Evolutionary conservation across 1,284 basidiomycete species (phyloP).

Genomic region (Microstroma glucosiphilum): DNA sequence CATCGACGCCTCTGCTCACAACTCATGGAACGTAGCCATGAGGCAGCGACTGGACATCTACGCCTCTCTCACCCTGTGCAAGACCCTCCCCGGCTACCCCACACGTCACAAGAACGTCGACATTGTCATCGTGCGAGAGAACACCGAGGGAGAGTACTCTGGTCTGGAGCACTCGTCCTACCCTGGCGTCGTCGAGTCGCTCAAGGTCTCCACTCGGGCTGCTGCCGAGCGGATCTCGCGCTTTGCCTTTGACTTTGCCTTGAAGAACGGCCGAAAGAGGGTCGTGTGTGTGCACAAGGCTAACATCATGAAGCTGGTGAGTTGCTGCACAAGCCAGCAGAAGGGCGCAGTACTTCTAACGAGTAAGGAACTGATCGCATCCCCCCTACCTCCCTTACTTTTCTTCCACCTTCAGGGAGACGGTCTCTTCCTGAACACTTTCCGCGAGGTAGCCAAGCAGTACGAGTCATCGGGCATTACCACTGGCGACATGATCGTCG

Average conservation of each 20-base stretch:
- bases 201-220: constrained; percentile 99
- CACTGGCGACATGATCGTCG: constrained; percentile 95
- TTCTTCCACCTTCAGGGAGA: constrained; percentile 54
- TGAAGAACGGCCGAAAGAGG: constrained; percentile 75
- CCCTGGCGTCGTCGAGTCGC: constrained; percentile 97
- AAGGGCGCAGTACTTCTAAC: neutral
- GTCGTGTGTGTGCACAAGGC: constrained; percentile 99
- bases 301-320: constrained; percentile 77
- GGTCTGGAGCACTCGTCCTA: constrained; percentile 98
- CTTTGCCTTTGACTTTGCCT: constrained; percentile 97
- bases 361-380: neutral
- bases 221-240: constrained; percentile 97
- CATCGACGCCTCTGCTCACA: constrained; percentile 93
- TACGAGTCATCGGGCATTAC: constrained; percentile 57
- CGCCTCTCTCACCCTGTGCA: constrained; percentile 95
- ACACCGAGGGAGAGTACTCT: constrained; percentile 99
- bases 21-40: constrained; percentile 93
- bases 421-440: constrained; percentile 98
- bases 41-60: constrained; percentile 96
- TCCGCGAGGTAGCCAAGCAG: constrained; percentile 90
- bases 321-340: neutral
- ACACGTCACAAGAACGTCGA: constrained; percentile 98
- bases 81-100: constrained; percentile 92
- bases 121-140: constrained; percentile 96
- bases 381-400: neutral